Percentiles rank a stretch among this genome's conserved stretches.
These are phyloP conservation scores for Coemansia pectinata DNA, from an alignment of 192 early-diverging fungal genomes.

Conservation along the genomic window DNA sequence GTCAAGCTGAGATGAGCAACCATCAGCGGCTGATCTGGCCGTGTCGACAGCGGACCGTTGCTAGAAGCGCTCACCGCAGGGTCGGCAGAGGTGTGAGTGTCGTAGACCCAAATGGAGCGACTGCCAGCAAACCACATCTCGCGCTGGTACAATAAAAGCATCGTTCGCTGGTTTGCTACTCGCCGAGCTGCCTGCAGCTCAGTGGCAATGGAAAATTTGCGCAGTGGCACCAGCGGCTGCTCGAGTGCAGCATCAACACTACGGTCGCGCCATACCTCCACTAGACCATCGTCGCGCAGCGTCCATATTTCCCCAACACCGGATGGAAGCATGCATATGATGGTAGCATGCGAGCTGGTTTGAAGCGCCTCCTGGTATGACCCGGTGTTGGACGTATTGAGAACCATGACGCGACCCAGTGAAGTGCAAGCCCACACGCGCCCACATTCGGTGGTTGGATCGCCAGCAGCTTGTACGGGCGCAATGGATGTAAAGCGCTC, in stretches of 20 bases:
- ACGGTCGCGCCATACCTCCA: constrained; percentile 46
- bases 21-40: constrained; percentile 17
- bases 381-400: constrained; percentile 22
- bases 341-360: constrained; percentile 6
- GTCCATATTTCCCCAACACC: constrained; percentile 47
- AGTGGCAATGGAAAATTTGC: constrained; percentile 31
- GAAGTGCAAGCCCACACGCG: constrained; percentile 44
- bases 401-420: constrained; percentile 39
- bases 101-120: constrained; percentile 43
- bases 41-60: constrained; percentile 16
- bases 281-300: constrained; percentile 41
- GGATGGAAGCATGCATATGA: constrained; percentile 29
- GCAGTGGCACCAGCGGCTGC: constrained; percentile 29
- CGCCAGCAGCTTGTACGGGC: constrained; percentile 28
- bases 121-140: constrained; percentile 50
- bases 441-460: constrained; percentile 27
- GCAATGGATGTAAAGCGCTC: constrained; percentile 50
- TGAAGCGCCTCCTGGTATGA: constrained; percentile 27
- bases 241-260: constrained; percentile 12
- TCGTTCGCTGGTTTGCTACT: constrained; percentile 10
- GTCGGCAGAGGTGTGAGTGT: constrained; percentile 25
- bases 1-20: constrained; percentile 32
- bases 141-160: constrained; percentile 25
- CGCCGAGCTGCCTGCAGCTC: constrained; percentile 38
- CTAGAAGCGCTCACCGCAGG: constrained; percentile 18